Percentiles rank a stretch among this genome's conserved stretches.
Conservation (phyloP, 2,329 filamentous ascomycete species). For the Xylaria sp. region DNA sequence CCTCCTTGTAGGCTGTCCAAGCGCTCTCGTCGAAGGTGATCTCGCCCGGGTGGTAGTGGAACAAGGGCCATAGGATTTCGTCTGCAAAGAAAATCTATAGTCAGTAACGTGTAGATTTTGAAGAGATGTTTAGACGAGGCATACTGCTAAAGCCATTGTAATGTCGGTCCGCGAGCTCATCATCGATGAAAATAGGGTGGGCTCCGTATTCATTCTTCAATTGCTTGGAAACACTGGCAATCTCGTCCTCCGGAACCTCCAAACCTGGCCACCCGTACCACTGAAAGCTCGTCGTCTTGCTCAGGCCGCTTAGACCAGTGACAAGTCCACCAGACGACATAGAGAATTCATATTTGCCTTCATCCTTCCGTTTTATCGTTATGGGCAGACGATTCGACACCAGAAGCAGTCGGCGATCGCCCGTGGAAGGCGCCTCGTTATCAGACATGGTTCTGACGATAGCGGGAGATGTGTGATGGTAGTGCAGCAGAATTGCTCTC, state of each 20-base stretch:
- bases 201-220: constrained; percentile 89
- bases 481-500: constrained; percentile 3
- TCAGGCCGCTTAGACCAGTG: constrained; percentile 88
- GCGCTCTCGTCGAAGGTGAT: constrained; percentile 97
- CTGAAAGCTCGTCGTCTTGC: constrained; percentile 92
- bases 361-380: constrained; percentile 92
- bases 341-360: constrained; percentile 91
- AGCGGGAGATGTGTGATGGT: background rate
- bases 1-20: constrained; percentile 92
- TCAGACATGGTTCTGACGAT: constrained; percentile 40
- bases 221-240: constrained; percentile 76
- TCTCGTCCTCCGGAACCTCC: constrained; percentile 87
- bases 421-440: constrained; percentile 39
- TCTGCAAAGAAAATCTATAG: constrained; percentile 61
- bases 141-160: constrained; percentile 98
- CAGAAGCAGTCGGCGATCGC: constrained; percentile 70
- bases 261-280: constrained; percentile 99
- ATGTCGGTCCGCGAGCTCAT: constrained; percentile 92
- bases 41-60: constrained; percentile 98
- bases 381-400: constrained; percentile 96
- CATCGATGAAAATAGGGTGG: constrained; percentile 90
- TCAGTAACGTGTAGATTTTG: constrained; percentile 19
- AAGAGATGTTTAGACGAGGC: constrained; percentile 48
- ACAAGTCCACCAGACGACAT: constrained; percentile 98
- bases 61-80: constrained; percentile 97